phyloP scores from a whole-genome alignment of 73 alveolate genomes.

The Tetrahymena elliotti region DNA sequence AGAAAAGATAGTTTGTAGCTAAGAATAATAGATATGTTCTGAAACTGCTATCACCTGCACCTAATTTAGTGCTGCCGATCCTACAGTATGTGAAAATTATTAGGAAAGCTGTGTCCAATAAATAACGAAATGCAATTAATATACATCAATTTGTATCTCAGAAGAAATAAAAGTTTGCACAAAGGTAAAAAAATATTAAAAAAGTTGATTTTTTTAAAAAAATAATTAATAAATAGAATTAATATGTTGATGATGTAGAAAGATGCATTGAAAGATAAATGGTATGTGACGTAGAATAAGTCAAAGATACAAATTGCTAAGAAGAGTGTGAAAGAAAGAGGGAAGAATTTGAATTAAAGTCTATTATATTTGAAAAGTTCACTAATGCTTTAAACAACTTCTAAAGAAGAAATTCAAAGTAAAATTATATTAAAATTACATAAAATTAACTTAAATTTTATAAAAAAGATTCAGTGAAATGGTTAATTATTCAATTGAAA shows the following conservation, averaged over 20 bases:
- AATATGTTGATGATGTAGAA: background rate
- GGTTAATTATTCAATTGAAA: background rate
- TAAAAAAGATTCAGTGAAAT: background rate
- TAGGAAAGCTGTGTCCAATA: background rate
- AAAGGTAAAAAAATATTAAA: background rate
- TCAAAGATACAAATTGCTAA: background rate
- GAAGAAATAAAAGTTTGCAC: background rate
- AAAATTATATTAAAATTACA: background rate
- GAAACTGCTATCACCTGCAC: background rate
- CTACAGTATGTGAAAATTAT: background rate
- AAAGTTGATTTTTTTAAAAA: background rate
- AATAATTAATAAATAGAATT: background rate
- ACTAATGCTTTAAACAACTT: background rate
- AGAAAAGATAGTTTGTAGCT: background rate
- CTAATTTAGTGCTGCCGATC: background rate
- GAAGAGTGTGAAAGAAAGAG: conserved; percentile 1
- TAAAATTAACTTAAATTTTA: background rate
- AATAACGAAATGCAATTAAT: background rate
- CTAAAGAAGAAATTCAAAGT: background rate
- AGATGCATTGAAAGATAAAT: background rate
- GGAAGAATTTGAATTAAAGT: background rate
- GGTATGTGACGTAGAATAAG: background rate
- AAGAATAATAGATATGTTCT: background rate
- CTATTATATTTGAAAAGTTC: background rate
- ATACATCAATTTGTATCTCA: background rate